Evolutionary conservation across 164 flowering plant species (phyloP).

Genomic region (Vitis rotundifolia): DNA sequence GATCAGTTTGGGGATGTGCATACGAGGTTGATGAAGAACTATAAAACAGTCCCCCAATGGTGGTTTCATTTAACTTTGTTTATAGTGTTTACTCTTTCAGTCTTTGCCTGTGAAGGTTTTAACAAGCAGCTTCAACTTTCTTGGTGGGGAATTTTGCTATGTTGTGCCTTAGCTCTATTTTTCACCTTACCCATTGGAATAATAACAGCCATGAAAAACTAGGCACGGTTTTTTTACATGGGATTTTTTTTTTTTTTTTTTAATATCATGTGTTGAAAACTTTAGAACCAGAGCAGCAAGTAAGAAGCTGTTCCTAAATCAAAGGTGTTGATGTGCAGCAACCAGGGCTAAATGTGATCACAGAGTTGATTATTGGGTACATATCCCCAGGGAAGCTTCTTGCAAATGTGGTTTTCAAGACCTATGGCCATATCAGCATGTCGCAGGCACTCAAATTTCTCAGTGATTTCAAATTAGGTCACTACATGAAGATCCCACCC

Average conservation of each 20-base stretch:
- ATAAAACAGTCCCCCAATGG: conserved; percentile 72
- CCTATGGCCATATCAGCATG: conserved; percentile 67
- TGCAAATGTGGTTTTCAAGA: conserved; percentile 66
- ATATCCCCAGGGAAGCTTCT: conserved; percentile 60
- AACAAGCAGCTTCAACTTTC: conserved; percentile 74
- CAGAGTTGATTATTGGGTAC: conserved; percentile 62
- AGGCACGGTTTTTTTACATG: conserved; percentile 17
- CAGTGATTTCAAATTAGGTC: conserved; percentile 58
- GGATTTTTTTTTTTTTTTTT: no score
- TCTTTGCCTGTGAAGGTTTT: conserved; percentile 63
- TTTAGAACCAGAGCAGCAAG: no score
- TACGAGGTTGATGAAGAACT: conserved; percentile 74
- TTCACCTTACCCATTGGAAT: conserved; percentile 82
- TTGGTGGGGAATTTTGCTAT: conserved; percentile 81
- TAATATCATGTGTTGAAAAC: no score
- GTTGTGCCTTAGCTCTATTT: conserved; percentile 50
- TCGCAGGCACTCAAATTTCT: conserved; percentile 48
- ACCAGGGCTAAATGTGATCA: conserved; percentile 52
- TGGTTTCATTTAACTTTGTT: conserved; percentile 59
- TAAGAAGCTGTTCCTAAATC: neutral
- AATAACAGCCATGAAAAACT: conserved; percentile 73
- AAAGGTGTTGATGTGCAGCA: conserved; percentile 25
- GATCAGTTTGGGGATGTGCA: conserved; percentile 51
- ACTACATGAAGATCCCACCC: conserved; percentile 72
- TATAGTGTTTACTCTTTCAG: conserved; percentile 32